Evolutionary conservation across 78 protist genomes (phyloP), one percentile per base, ranked within the genome.

Genomic region (Tieghemostelium lacteum): DNA sequence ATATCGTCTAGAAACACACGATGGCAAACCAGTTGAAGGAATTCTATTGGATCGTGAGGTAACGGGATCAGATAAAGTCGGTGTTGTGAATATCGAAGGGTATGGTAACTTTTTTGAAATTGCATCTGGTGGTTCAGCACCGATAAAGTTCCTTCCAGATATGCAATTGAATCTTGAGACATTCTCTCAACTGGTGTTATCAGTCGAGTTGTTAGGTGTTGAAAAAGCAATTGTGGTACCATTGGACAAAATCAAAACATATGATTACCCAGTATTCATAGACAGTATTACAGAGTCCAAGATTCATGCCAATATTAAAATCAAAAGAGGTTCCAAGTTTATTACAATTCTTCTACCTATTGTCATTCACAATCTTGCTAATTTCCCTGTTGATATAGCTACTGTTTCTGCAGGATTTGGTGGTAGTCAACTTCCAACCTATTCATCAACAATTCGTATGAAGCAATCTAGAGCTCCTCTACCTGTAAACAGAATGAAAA

Each of bases 241-340:
- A 83, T 31, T 83, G 62, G 91, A 83, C 45, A 83, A 69, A 50
- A 54, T 70, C n/a, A 83, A 83, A 69, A 60, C 50, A n/a, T 83
- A 70, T 40, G 91, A 83, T 22, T 83, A 69, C 33, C 91, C 62
- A 37, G 78, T 83, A 16, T 34, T 17, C 10, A 24, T 83, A 17
- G 91, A 83, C 39, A 69, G 70, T 33, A 58, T 78, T 2, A 55
- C 80, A 0, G n/a, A 19, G 1, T 50, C 91, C 16, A 83, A 73
- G 31, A 49, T 83, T 19, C 57, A 42, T 37, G 36, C 58, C 19
- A 69, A 58, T 24, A 60, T 83, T 58, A 45, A 49, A 17, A 83
- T 83, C 52, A 66, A 83, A 40, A 67, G 34, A 29, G 91, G 91
- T 0, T 63, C 91, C 0, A 83, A 83, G 26, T 70, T 60, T 19